Conservation (phyloP, 306 rosid genomes). For the Carpinus fangiana region DNA sequence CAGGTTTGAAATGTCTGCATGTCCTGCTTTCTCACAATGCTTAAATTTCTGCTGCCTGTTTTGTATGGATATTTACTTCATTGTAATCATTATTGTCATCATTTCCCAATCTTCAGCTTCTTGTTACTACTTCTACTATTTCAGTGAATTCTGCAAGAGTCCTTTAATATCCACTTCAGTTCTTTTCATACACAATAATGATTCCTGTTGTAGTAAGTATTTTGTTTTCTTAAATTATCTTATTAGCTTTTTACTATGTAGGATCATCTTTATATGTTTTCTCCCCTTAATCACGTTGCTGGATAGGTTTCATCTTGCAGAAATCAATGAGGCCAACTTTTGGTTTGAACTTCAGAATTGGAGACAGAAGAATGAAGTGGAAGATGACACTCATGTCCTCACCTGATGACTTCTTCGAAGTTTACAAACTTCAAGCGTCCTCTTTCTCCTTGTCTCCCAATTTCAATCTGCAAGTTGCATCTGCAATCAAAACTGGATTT, state of each 20-base stretch:
- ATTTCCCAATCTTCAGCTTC: conserved; percentile 20
- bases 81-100: conserved; percentile 24
- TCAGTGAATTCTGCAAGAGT: conserved; percentile 10
- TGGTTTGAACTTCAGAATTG: conserved; percentile 18
- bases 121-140: conserved; percentile 4
- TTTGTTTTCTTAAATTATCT: not conserved
- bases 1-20: conserved; percentile 33
- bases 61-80: conserved; percentile 28
- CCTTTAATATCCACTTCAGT: conserved; percentile 4
- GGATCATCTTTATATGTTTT: not conserved
- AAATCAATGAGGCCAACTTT: conserved; percentile 28
- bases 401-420: conserved; percentile 9
- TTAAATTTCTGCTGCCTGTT: conserved; percentile 18
- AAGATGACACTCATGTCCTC: not conserved
- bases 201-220: not conserved
- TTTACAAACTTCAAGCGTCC: conserved; percentile 6
- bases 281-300: conserved; percentile 20
- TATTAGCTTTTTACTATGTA: conserved; percentile 9
- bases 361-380: conserved; percentile 15
- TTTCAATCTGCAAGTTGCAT: conserved; percentile 16
- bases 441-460: conserved; percentile 18
- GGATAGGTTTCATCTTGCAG: conserved; percentile 33
- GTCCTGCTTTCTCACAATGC: conserved; percentile 19
- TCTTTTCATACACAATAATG: not conserved
- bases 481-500: conserved; percentile 1